Conservation (phyloP, 257 asterid species). For the Echites panduratus region DNA sequence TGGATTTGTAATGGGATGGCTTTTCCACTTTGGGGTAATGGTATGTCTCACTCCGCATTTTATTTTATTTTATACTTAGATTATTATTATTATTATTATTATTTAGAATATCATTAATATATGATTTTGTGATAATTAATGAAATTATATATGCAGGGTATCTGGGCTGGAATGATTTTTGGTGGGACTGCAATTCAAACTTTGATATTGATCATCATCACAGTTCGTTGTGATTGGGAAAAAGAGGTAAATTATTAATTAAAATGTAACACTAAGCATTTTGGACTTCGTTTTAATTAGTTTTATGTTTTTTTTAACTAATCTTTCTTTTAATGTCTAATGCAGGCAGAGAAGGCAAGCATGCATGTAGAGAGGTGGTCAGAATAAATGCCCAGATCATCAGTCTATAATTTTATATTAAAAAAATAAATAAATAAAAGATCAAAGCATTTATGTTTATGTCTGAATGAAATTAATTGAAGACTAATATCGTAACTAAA, state of each 20-base stretch:
- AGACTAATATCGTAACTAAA: too few relatives aligned
- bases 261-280: too few relatives aligned
- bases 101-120: too few relatives aligned
- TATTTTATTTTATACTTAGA: background rate
- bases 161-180: slow-evolving; percentile 68
- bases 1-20: slow-evolving; percentile 37
- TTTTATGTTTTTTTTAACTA: background rate
- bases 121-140: too few relatives aligned
- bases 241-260: slow-evolving; percentile 70
- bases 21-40: slow-evolving; percentile 42
- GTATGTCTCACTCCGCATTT: slow-evolving; percentile 21
- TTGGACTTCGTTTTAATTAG: too few relatives aligned
- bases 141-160: slow-evolving; percentile 28
- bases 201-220: slow-evolving; percentile 35
- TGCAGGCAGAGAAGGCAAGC: slow-evolving; percentile 62
- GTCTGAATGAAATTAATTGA: too few relatives aligned
- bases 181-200: slow-evolving; percentile 76
- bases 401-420: background rate
- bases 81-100: too few relatives aligned
- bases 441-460: too few relatives aligned
- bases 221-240: slow-evolving; percentile 61
- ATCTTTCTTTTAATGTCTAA: background rate
- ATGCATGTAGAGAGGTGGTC: slow-evolving; percentile 47
- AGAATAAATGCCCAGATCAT: background rate
- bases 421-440: too few relatives aligned